Base-by-base conservation (phyloP, 805 yeast species). In the Starmerella cellae region DNA sequence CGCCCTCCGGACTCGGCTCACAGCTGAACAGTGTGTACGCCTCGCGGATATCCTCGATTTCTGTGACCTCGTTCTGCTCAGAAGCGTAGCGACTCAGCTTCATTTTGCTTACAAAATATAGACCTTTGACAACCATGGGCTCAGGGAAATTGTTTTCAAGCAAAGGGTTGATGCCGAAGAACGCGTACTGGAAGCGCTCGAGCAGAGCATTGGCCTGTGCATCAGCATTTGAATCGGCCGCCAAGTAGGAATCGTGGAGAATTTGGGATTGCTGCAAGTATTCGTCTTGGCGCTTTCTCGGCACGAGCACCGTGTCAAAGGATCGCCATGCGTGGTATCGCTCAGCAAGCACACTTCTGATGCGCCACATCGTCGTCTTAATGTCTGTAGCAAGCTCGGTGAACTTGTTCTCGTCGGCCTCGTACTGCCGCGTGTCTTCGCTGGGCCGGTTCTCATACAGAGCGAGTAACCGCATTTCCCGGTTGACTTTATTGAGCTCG, bases 311-410 rank as follows among this genome's bases (percentile, higher is more conserved):
- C 32, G 17, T 10, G 16, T 63, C 61, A 1, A 79, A 82, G 45
- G 75, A 67, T 49, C 71, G 75, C 55, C 71, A 75, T 0, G 87
- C 75, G 45, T 74, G 74, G 51, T 79, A 80, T 58, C 98, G 74
- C 62, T 88, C 98, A 51, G 83, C 74, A 35, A 88, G 67, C 3
- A 83, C 95, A 59, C 80, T 88, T 59, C 83, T 79, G 55, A 88
- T 82, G 53, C 82, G 70, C 75, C 76, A 69, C 84, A 81, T 77
- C 1, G 85, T 71, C 27, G 68, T 65, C 51, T 75, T 67, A 33
- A 80, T 65, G 41, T 64, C 63, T 10, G 68, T 70, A 27, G 66
- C 58, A 8, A 60, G 53, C 10, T 57, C 55, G 39, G 57, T 60
- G 48, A 60, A 58, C 18, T 44, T 50, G 35, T 51, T 53, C 16